Evolutionary conservation across 139 green algal genomes (phyloP).

Genomic region (Volvox africanus): DNA sequence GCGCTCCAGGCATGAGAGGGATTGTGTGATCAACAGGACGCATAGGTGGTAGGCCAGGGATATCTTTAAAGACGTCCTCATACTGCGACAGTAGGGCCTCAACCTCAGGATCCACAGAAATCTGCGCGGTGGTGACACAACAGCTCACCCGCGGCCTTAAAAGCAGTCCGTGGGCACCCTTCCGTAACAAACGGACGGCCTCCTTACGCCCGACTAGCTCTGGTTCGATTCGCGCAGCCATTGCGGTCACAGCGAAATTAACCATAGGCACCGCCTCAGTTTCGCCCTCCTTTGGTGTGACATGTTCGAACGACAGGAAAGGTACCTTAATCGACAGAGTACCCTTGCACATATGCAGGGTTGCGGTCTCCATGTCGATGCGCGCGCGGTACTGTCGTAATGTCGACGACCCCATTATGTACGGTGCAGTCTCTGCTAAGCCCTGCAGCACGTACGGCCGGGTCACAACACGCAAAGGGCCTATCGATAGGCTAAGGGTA

Average conservation of each 20-base stretch:
- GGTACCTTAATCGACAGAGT: background rate
- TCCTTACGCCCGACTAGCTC: background rate
- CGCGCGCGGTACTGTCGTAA: background rate
- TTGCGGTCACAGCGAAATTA: background rate
- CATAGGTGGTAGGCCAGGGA: conserved; percentile 28
- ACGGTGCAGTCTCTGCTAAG: background rate
- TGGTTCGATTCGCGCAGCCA: background rate
- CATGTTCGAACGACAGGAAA: background rate
- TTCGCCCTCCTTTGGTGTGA: background rate
- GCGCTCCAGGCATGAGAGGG: background rate
- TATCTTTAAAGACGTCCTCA: background rate
- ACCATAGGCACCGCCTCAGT: background rate
- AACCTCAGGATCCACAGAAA: background rate
- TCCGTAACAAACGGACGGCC: background rate
- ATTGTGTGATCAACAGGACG: conserved; percentile 31
- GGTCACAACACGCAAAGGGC: no score
- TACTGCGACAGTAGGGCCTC: background rate
- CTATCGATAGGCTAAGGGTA: no score
- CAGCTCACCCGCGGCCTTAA: background rate
- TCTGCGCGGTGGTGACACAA: background rate
- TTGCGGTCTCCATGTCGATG: background rate
- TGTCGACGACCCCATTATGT: background rate
- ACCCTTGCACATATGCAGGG: background rate
- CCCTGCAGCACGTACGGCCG: no score
- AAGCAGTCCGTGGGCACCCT: background rate